phyloP scores from a whole-genome alignment of 169 alveolate genomes.

The Plasmodium relictum region DNA sequence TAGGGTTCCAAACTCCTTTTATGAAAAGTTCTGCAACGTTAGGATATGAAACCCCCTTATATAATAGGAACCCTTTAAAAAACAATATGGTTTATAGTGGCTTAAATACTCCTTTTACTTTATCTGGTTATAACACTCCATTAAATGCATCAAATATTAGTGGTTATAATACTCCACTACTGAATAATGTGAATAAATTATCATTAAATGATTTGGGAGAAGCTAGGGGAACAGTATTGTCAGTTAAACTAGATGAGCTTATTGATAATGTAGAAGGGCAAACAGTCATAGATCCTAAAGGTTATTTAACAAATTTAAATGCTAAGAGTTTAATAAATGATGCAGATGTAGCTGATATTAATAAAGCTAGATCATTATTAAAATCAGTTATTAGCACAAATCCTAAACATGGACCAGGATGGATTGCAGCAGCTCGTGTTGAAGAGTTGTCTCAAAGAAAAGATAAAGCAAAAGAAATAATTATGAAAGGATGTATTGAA shows the following conservation, averaged over 20 bases:
- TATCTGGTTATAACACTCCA: conserved; percentile 75
- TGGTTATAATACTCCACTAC: conserved; percentile 82
- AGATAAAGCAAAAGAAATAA: conserved; percentile 96
- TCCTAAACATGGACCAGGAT: conserved; percentile 97
- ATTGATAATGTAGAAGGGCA: conserved; percentile 95
- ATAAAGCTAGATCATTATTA: conserved; percentile 94
- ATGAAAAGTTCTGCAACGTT: conserved; percentile 9
- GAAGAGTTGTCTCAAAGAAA: conserved; percentile 97
- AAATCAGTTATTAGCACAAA: conserved; percentile 93
- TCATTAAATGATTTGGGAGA: conserved; percentile 92
- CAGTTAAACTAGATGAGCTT: conserved; percentile 94
- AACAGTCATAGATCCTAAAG: conserved; percentile 96
- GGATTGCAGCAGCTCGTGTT: conserved; percentile 99
- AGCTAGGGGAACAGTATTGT: conserved; percentile 95
- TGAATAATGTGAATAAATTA: conserved; percentile 20
- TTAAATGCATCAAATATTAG: conserved; percentile 82
- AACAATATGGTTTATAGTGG: conserved; percentile 17
- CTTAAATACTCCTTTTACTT: conserved; percentile 27
- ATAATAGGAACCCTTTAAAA: conserved; percentile 5
- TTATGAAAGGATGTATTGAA: conserved; percentile 95
- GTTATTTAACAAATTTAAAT: conserved; percentile 95
- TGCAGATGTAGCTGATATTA: conserved; percentile 95
- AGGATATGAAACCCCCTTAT: conserved; percentile 59
- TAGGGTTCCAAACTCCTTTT: conserved; percentile 87
- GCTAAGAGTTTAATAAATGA: conserved; percentile 85